phyloP scores from a whole-genome alignment of 1,284 basidiomycete genomes.

The Schizophyllum amplum region DNA sequence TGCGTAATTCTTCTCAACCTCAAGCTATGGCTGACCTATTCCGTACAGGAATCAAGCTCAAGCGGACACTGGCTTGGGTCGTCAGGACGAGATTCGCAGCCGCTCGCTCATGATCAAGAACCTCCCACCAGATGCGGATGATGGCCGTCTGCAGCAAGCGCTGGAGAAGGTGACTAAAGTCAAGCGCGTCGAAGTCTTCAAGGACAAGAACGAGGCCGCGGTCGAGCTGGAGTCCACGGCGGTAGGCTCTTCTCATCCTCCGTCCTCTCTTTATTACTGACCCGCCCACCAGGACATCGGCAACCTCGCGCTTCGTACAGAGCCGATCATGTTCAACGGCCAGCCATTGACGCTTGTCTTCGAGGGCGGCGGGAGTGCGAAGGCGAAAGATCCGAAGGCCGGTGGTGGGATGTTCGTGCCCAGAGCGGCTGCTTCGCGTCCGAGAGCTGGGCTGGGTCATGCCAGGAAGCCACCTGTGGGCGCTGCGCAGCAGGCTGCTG shows the following conservation, averaged over 20 bases:
- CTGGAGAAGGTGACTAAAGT: slow-evolving; percentile 74
- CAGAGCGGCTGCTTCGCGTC: slow-evolving; percentile 51
- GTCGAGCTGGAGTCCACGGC: slow-evolving; percentile 70
- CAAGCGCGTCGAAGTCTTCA: slow-evolving; percentile 70
- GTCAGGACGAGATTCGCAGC: slow-evolving; percentile 54
- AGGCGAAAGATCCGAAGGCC: slow-evolving; percentile 30
- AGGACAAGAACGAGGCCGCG: slow-evolving; percentile 59
- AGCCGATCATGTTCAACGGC: slow-evolving; percentile 63
- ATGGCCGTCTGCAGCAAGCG: slow-evolving; percentile 82
- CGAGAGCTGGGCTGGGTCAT: slow-evolving; percentile 62
- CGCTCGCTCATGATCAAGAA: slow-evolving; percentile 69
- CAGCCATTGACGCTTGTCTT: slow-evolving; percentile 40
- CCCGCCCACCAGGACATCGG: slow-evolving; percentile 59
- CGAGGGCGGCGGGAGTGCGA: slow-evolving; percentile 48
- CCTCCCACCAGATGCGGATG: slow-evolving; percentile 65
- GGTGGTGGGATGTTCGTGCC: slow-evolving; percentile 54
- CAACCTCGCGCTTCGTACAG: slow-evolving; percentile 58
- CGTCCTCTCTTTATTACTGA: slow-evolving; percentile 1
- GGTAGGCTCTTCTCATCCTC: slow-evolving; percentile 29
- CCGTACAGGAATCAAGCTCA: slow-evolving; percentile 26
- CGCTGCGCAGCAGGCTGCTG: slow-evolving; percentile 13
- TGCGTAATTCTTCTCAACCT: slow-evolving; percentile 16
- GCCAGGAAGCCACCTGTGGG: slow-evolving; percentile 23
- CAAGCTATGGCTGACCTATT: background rate
- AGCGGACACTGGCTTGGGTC: slow-evolving; percentile 48